Base-by-base conservation (phyloP, 305 asterid species). In the Fraxinus angustifolia region DNA sequence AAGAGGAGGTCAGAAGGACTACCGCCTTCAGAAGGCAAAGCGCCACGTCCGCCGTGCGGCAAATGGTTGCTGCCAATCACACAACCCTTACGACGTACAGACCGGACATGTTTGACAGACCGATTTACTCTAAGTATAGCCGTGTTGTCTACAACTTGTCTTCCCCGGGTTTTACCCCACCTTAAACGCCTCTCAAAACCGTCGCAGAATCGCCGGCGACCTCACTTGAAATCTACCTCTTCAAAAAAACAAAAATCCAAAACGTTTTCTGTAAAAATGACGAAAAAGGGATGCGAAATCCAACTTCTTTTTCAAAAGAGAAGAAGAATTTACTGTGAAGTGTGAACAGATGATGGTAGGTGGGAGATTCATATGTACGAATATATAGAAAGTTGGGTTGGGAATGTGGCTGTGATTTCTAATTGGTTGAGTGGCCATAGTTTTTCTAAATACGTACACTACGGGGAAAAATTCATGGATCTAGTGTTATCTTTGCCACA, bases 31-130 rank as follows among this genome's bases (percentile, higher is more conserved):
- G 98, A 91, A 56, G 98, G 98, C 83, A 89, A 85, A 68, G 98
- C 98, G 53, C 98, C 98, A 74, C 98, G 98, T 77, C 98, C 97
- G 80, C 98, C 98, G 98, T 94, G 96, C 90, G 96, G 96, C 89
- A 94, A 92, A 87, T 97, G 96, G 84, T 87, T 91, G 90, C 85
- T 93, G 82, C 80, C 92, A 73, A 86, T 90, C 31, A 92, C 82
- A 87, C 95, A 89, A 87, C 92, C 97, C 92, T 85, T 89, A 76
- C 94, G 94, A 81, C 96, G 94, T 81, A 85, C 87, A 58, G 91
- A 21, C 17, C 90, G 95, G 94, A 87, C 97, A 93, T 92, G 93
- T 16, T 79, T 35, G 26, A 87, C 80, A 42, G 89, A 33, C 83
- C 89, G 97, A 78, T 81, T 87, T 82, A 48, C 92, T 84, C 92